phyloP scores from a whole-genome alignment of 1,139 yeast species.

The Yamadazyma diospyri region DNA sequence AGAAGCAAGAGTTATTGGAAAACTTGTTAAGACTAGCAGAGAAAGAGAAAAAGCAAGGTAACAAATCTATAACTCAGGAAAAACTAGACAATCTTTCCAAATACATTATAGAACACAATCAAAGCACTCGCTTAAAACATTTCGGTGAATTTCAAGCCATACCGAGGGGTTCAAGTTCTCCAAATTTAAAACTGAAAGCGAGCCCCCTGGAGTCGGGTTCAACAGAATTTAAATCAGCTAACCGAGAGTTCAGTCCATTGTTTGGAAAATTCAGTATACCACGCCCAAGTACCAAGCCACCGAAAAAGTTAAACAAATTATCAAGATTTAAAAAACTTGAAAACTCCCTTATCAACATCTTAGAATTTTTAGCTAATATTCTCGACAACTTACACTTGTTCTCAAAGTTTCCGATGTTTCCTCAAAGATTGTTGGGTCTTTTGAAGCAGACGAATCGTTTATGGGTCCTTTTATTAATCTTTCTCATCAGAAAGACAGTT shows the following conservation, averaged over 20 bases:
- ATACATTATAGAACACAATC: constrained; percentile 17
- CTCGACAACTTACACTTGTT: constrained; percentile 45
- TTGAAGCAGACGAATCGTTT: constrained; percentile 44
- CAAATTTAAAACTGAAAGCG: neutral
- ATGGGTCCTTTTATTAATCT: constrained; percentile 43
- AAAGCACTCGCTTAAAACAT: constrained; percentile 11
- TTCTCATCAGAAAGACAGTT: constrained; percentile 41
- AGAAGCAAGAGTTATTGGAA: constrained; percentile 24
- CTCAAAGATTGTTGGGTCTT: constrained; percentile 26
- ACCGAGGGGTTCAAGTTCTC: constrained; percentile 10
- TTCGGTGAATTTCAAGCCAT: constrained; percentile 16
- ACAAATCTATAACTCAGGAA: constrained; percentile 30
- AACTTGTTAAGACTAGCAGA: constrained; percentile 28
- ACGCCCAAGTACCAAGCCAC: constrained; percentile 5
- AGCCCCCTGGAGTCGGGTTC: neutral
- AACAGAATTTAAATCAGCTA: neutral
- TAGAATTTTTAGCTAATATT: constrained; percentile 39
- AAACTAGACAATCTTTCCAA: constrained; percentile 26
- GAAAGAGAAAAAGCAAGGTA: constrained; percentile 32
- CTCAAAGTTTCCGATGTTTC: constrained; percentile 44
- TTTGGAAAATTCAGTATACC: constrained; percentile 21
- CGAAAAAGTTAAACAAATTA: constrained; percentile 13
- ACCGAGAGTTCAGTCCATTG: constrained; percentile 21
- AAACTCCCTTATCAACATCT: constrained; percentile 24
- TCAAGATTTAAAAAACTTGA: constrained; percentile 29